phyloP scores from a whole-genome alignment of 768 basidiomycete genomes.

The Gautieria morchelliformis region DNA sequence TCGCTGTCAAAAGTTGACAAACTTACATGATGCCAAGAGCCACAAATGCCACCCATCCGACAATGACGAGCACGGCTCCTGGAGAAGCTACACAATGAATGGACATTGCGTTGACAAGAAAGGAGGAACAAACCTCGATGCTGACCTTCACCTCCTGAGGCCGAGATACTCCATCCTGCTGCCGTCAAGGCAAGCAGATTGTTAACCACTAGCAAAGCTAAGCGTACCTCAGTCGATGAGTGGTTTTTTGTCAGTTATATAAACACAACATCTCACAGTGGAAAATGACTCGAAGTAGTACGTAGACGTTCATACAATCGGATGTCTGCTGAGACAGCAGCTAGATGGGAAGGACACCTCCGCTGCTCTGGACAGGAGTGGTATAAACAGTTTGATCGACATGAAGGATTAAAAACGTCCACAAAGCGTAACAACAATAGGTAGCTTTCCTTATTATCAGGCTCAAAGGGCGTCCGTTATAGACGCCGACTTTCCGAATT shows the following conservation, averaged over 20 bases:
- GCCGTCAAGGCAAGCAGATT: slow-evolving; percentile 45
- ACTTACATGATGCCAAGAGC: slow-evolving; percentile 25
- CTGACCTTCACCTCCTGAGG: slow-evolving; percentile 24
- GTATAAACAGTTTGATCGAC: too few relatives aligned
- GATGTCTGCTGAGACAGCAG: not conserved
- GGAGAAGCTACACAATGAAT: slow-evolving; percentile 29
- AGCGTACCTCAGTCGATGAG: not conserved
- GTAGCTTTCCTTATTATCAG: not conserved
- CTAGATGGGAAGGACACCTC: too few relatives aligned
- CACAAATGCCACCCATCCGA: slow-evolving; percentile 32
- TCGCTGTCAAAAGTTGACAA: not conserved
- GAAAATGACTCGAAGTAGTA: slow-evolving; percentile 45
- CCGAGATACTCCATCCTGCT: slow-evolving; percentile 46
- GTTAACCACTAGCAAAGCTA: slow-evolving; percentile 41
- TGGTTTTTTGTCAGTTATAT: not conserved
- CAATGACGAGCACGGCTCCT: slow-evolving; percentile 38
- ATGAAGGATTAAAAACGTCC: too few relatives aligned
- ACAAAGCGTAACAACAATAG: not conserved
- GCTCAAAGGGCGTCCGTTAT: not conserved
- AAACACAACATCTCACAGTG: slow-evolving; percentile 36
- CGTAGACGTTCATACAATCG: slow-evolving; percentile 39
- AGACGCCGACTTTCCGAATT: not conserved
- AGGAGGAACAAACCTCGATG: slow-evolving; percentile 24
- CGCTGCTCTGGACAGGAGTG: too few relatives aligned
- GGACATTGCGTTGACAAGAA: not conserved